Evolutionary conservation across 306 rosid species (phyloP).

Genomic region (Trifolium pratense): DNA sequence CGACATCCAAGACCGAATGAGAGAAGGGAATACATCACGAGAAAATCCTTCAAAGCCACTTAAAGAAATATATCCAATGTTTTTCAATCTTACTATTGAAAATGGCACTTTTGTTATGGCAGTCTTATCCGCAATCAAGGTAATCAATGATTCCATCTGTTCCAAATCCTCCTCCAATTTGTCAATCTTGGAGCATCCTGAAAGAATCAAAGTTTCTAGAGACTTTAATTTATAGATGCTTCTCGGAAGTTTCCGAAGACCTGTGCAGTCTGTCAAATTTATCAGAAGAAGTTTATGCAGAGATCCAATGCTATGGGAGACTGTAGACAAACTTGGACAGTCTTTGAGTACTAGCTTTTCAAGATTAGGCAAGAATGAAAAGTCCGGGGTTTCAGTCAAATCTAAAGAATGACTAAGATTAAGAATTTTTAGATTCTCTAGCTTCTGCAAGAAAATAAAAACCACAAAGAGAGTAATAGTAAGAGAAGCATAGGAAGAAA

Average conservation of each 20-base stretch:
- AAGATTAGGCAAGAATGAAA: neutral
- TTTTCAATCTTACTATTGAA: conserved; percentile 6
- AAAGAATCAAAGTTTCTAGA: neutral
- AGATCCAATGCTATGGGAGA: neutral
- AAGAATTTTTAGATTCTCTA: neutral
- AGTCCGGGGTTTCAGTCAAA: neutral
- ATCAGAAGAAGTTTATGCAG: neutral
- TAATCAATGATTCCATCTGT: neutral
- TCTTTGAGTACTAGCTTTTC: neutral
- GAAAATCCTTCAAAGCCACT: neutral
- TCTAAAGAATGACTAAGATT: neutral
- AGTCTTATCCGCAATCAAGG: neutral
- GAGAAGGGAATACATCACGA: neutral
- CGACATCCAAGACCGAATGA: conserved; percentile 6
- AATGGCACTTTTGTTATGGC: conserved; percentile 5
- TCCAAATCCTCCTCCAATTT: conserved; percentile 3
- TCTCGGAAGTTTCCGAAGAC: neutral
- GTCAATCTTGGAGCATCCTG: neutral
- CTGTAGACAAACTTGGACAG: neutral
- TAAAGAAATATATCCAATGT: conserved; percentile 1
- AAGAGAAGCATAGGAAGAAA: too few species aligned
- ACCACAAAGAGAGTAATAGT: neutral
- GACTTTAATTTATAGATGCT: neutral
- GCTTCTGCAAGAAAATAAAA: neutral
- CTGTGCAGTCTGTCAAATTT: neutral